phyloP scores from a whole-genome alignment of 768 basidiomycete species.

The Pisolithus sp. region DNA sequence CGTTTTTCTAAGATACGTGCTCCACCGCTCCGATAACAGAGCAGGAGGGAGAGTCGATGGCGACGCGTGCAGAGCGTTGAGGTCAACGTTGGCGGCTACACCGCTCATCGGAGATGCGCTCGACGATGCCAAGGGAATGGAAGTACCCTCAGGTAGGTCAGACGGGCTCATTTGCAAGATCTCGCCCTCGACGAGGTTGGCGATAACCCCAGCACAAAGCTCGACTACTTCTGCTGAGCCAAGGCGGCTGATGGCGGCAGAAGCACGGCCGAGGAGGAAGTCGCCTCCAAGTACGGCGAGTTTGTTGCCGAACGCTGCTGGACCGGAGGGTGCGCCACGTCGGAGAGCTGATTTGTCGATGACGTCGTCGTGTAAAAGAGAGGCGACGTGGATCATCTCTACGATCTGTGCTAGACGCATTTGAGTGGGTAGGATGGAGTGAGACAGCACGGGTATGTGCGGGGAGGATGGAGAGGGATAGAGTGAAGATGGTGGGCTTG shows the following conservation, averaged over 20 bases:
- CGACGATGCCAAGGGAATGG: neutral
- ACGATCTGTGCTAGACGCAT: slow-evolving; percentile 90
- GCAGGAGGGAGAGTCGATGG: slow-evolving; percentile 22
- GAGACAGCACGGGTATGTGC: slow-evolving; percentile 22
- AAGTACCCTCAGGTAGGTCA: neutral
- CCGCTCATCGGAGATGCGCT: neutral
- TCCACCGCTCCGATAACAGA: slow-evolving; percentile 54
- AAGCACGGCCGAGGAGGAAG: slow-evolving; percentile 89
- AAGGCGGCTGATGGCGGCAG: slow-evolving; percentile 78
- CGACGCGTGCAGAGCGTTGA: slow-evolving; percentile 41
- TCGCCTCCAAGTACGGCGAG: slow-evolving; percentile 91
- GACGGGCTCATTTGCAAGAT: slow-evolving; percentile 60
- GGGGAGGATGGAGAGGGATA: slow-evolving; percentile 3
- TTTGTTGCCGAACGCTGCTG: slow-evolving; percentile 84
- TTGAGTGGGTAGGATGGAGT: slow-evolving; percentile 69
- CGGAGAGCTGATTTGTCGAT: slow-evolving; percentile 70
- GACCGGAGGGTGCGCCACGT: slow-evolving; percentile 60
- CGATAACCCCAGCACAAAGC: slow-evolving; percentile 83
- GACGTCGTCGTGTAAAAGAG: slow-evolving; percentile 88
- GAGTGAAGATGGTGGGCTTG: slow-evolving; percentile 22
- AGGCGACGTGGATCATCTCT: slow-evolving; percentile 98
- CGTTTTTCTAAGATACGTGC: slow-evolving; percentile 81
- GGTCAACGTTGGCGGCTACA: slow-evolving; percentile 11
- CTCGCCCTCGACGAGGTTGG: slow-evolving; percentile 96
- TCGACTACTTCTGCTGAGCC: slow-evolving; percentile 90